phyloP scores from a whole-genome alignment of 495 filamentous ascomycete species.

The Talaromyces stipitatus region DNA sequence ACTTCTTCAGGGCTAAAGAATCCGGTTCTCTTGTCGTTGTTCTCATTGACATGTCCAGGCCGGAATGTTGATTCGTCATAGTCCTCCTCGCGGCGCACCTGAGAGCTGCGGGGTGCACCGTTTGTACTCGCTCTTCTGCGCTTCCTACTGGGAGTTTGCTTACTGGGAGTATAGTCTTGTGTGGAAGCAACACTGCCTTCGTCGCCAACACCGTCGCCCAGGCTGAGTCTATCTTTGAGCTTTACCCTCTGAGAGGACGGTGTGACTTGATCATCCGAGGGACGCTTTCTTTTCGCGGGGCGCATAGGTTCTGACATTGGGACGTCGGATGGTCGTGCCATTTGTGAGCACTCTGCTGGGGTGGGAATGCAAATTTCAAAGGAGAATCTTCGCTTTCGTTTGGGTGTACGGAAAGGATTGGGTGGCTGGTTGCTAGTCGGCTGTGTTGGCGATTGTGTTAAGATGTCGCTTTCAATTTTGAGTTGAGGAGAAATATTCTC shows the following conservation, averaged over 20 bases:
- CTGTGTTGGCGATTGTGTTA: not conserved
- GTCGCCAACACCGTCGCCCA: not conserved
- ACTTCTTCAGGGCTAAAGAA: slow-evolving; percentile 75
- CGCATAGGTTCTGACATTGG: not conserved
- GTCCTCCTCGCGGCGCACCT: not conserved
- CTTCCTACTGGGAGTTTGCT: not conserved
- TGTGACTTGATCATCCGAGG: not conserved
- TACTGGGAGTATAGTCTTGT: not conserved
- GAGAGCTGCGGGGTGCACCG: not conserved
- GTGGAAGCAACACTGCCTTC: not conserved
- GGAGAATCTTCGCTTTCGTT: not conserved
- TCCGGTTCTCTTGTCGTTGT: slow-evolving; percentile 52
- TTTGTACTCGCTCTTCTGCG: not conserved
- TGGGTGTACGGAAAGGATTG: not conserved
- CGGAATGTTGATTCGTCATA: not conserved
- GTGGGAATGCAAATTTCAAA: not conserved
- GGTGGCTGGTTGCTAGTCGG: not conserved
- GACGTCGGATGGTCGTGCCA: not conserved
- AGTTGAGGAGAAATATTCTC: not conserved
- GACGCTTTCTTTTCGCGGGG: slow-evolving; percentile 1
- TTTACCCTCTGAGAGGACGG: not conserved
- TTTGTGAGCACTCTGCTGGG: not conserved
- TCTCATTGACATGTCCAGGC: not conserved
- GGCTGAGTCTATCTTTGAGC: not conserved
- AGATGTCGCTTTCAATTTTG: not conserved